Conservation (phyloP, 1,139 yeast genomes). For the Hansenula lynferdii region DNA sequence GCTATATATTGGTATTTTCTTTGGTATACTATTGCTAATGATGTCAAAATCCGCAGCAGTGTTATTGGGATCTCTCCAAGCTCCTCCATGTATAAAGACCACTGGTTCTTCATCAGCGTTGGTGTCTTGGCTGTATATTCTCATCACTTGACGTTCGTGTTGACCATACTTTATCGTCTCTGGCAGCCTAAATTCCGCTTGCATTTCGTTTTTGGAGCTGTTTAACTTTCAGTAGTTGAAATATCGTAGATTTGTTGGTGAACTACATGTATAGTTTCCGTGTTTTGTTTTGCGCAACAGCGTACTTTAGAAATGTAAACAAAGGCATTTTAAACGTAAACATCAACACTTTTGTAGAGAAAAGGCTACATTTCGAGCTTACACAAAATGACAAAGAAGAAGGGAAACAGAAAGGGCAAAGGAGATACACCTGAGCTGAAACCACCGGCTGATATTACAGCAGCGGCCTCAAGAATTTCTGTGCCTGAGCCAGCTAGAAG, state of each 20-base stretch:
- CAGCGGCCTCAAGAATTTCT: background rate
- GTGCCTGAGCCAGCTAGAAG: background rate
- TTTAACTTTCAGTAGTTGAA: no score
- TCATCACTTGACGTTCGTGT: conserved; percentile 10
- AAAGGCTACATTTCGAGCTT: background rate
- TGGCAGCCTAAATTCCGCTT: background rate
- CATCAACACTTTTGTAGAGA: background rate
- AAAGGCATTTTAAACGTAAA: background rate
- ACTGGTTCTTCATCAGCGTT: conserved; percentile 11
- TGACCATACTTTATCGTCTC: conserved; percentile 10
- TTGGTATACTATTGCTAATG: conserved; percentile 25
- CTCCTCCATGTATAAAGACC: conserved; percentile 80
- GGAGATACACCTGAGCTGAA: background rate
- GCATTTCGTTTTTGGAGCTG: background rate
- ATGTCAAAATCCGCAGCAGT: conserved; percentile 50
- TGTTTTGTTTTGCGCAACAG: background rate
- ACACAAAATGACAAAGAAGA: background rate
- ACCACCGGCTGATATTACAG: background rate
- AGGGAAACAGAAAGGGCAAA: background rate
- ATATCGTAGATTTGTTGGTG: background rate
- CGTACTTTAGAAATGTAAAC: conserved; percentile 6
- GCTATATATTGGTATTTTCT: conserved; percentile 19
- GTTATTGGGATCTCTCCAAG: conserved; percentile 73
- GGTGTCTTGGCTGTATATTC: conserved; percentile 7
- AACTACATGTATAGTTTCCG: no score